Evolutionary conservation across 2,329 filamentous ascomycete species (phyloP), one percentile per base, ranked within the genome.

Genomic region (Esteya vermicola): DNA sequence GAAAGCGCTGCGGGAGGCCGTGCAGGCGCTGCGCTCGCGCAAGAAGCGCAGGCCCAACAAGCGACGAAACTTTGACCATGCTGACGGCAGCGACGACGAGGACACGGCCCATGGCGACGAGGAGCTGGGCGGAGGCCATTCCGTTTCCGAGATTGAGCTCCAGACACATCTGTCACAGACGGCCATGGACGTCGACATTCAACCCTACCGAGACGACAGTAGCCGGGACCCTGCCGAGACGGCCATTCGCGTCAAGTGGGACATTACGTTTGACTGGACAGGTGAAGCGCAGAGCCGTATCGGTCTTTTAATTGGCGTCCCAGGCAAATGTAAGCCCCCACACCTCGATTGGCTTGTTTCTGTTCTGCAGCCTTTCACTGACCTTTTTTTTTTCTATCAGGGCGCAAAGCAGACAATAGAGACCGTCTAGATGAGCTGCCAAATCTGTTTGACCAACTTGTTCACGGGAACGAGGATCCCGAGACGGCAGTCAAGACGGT

Each of bases 251-350:
- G 57, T 84, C 2, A 62, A 67, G 42, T 85, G 80, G 80, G 61
- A 57, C 35, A 75, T 81, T 33, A 57, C 58, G 2, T 81, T 84
- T 50, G 79, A 84, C 54, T 84, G 78, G 79, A 78, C 78, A 0
- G 80, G 80, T 6, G 80, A 84, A 51, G 78, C 75, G 5, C 68
- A 70, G 50, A 81, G 70, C 47, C 61, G 62, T 33, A 56, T 83
- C 14, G 59, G 58, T 5, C 61, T 78, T 10, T 53, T 72, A 45
- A 59, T 75, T 3, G 68, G 70, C 5, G 59, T 76, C 31, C 78
- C 79, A 1, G 64, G 61, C 8, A 72, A 70, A 52, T 84, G 78
- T 83, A 57, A 68, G 77, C 70, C 27, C 31, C 4, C n/a, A n/a
- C n/a, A n/a, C n/a, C n/a, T n/a, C n/a, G 23, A 19, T 25, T 28